Evolutionary conservation across 75 land plant species (phyloP), one percentile per base, ranked within the genome.

Genomic region (Selaginella moellendorffii): DNA sequence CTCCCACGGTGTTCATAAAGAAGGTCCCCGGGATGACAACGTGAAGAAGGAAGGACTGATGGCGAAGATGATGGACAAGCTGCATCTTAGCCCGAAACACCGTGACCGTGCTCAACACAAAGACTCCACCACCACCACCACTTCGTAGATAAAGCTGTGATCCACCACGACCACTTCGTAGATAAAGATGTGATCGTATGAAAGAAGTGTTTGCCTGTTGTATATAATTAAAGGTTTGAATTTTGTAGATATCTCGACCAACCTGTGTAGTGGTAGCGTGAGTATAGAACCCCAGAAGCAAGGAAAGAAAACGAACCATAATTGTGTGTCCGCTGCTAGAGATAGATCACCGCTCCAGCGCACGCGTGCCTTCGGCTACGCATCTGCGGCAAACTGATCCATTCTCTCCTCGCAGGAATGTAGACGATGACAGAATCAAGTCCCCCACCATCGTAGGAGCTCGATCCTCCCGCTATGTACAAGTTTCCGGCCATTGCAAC

Each of bases 21-120:
- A 69, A 46, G 71, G 71, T 23, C 71, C 71, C 21, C 42, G 71
- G 0, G 53, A 63, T 23, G 71, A 69, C 22, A 26, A 14, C 27
- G 71, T 25, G 71, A 69, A 69, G 71, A 69, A 69, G 53, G 71
- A 69, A 63, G 71, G 71, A 2, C 26, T 69, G 27, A 28, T 69
- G 71, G 18, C 66, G 8, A 69, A 69, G 65, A 36, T 69, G 29
- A 69, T 69, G 71, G 71, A 69, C 53, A 69, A 69, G 53, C 66
- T 69, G 52, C 71, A 69, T 36, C 5, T 36, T 36, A n/a, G n/a
- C n/a, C n/a, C n/a, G n/a, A n/a, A n/a, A n/a, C n/a, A n/a, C n/a
- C n/a, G n/a, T n/a, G n/a, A n/a, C 46, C 46, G 14, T 36, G 46
- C 46, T 5, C 10, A 5, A 36, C 46, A n/a, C 14, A 36, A 36